phyloP scores from a whole-genome alignment of 345 rosid species.

The Camelina hispida region DNA sequence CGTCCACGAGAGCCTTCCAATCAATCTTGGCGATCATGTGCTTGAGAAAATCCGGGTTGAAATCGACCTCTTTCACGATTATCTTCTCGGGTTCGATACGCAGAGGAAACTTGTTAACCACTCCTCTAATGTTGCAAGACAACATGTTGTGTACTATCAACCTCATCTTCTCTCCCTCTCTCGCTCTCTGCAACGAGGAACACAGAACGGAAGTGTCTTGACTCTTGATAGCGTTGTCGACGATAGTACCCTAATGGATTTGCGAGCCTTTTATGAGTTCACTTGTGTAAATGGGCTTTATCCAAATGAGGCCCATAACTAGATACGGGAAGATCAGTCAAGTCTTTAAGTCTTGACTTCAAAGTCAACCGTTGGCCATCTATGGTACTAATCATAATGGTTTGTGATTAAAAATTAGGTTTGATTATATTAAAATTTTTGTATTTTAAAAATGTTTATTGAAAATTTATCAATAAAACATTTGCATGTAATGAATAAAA shows the following conservation, averaged over 20 bases:
- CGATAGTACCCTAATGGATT: not conserved
- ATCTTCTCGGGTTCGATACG: slow-evolving; percentile 64
- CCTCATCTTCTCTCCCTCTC: slow-evolving; percentile 52
- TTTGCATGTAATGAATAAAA: too few relatives aligned
- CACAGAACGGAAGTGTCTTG: slow-evolving; percentile 10
- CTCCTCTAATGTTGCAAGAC: slow-evolving; percentile 81
- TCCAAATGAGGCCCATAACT: slow-evolving; percentile 19
- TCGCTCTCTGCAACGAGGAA: not conserved
- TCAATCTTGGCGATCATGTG: slow-evolving; percentile 72
- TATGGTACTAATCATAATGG: not conserved
- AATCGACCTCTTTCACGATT: slow-evolving; percentile 62
- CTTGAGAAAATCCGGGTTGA: slow-evolving; percentile 69
- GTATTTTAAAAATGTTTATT: too few relatives aligned
- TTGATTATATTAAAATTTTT: too few relatives aligned
- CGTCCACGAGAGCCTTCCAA: slow-evolving; percentile 73
- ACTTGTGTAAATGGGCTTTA: slow-evolving; percentile 18
- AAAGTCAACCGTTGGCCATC: not conserved
- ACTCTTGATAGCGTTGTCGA: slow-evolving; percentile 5
- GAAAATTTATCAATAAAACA: too few relatives aligned
- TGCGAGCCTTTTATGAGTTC: not conserved
- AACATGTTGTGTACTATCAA: slow-evolving; percentile 84
- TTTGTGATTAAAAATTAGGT: too few relatives aligned
- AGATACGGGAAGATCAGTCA: not conserved
- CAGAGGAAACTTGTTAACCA: slow-evolving; percentile 74
- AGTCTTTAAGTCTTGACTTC: not conserved